These are phyloP conservation scores for Pythium chondricola DNA, from an alignment of 352 stramenopile species.

Conservation along the genomic window DNA sequence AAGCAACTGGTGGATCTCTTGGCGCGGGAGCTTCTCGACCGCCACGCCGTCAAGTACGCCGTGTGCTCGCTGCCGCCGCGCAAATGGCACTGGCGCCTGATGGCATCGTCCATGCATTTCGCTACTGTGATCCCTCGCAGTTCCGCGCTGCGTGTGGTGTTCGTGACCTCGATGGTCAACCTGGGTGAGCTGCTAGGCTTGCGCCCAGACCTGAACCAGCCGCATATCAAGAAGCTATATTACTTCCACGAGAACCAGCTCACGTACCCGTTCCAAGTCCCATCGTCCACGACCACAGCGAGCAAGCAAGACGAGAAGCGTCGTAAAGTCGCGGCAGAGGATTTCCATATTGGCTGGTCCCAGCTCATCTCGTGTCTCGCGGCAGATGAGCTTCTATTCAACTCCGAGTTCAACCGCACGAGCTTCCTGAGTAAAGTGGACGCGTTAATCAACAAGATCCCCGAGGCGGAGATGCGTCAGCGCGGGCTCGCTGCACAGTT, in stretches of 20 bases:
- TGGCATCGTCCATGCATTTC: slow-evolving; percentile 27
- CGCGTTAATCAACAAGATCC: slow-evolving; percentile 49
- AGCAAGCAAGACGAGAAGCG: not conserved
- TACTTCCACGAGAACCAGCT: slow-evolving; percentile 75
- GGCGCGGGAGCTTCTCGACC: slow-evolving; percentile 15
- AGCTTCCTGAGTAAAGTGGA: slow-evolving; percentile 37
- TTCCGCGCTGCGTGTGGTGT: slow-evolving; percentile 22
- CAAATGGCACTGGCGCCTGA: slow-evolving; percentile 51
- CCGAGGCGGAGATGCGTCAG: slow-evolving; percentile 26
- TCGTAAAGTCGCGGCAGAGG: slow-evolving; percentile 31
- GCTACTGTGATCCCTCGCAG: slow-evolving; percentile 14
- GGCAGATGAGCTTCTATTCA: slow-evolving; percentile 44
- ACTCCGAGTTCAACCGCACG: slow-evolving; percentile 37
- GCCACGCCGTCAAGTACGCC: slow-evolving; percentile 7
- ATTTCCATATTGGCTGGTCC: slow-evolving; percentile 51
- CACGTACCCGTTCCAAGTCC: slow-evolving; percentile 36
- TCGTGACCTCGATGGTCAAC: slow-evolving; percentile 41
- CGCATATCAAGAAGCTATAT: slow-evolving; percentile 29
- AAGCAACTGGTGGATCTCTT: slow-evolving; percentile 45
- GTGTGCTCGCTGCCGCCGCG: slow-evolving; percentile 29
- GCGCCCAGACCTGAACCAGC: slow-evolving; percentile 17
- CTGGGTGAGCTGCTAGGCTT: slow-evolving; percentile 34
- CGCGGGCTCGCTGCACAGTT: slow-evolving; percentile 17
- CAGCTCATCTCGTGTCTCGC: slow-evolving; percentile 47
- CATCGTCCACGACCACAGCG: not conserved